A percentile compares a stretch with the other conserved stretches of the same genome.
These are phyloP conservation scores for Coemansia sp. DNA, from an alignment of 192 early-diverging fungal species.

Conservation along the genomic window DNA sequence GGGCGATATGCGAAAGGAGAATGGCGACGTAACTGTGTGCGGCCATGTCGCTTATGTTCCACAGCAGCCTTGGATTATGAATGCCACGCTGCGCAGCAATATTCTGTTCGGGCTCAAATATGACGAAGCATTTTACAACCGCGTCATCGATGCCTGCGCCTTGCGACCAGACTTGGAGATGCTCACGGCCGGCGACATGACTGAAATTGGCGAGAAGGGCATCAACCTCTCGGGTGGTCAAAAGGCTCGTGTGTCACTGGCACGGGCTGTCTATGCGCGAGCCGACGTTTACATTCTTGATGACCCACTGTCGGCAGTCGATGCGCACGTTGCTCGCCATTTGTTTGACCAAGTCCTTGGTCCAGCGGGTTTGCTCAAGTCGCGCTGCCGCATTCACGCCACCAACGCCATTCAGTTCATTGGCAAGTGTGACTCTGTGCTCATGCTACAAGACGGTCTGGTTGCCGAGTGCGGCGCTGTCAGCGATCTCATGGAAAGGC, in stretches of 20 bases:
- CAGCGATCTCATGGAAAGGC: constrained; percentile 61
- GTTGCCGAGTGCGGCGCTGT: constrained; percentile 71
- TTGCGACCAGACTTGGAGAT: constrained; percentile 83
- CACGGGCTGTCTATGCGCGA: constrained; percentile 84
- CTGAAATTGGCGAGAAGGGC: constrained; percentile 91
- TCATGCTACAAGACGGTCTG: constrained; percentile 74
- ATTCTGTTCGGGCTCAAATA: constrained; percentile 84
- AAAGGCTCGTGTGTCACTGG: constrained; percentile 63
- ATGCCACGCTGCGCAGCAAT: constrained; percentile 89
- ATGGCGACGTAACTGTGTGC: constrained; percentile 65
- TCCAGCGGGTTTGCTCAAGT: constrained; percentile 75
- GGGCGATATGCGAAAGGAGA: constrained; percentile 81
- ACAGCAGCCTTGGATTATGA: constrained; percentile 92
- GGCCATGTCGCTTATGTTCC: constrained; percentile 64
- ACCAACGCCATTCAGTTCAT: constrained; percentile 83
- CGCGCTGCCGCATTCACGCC: constrained; percentile 79
- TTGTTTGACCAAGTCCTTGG: constrained; percentile 91
- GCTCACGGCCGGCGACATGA: constrained; percentile 84
- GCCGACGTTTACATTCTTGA: constrained; percentile 88
- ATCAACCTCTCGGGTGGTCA: constrained; percentile 94
- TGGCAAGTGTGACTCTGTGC: constrained; percentile 61
- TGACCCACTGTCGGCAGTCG: constrained; percentile 61
- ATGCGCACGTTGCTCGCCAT: constrained; percentile 73
- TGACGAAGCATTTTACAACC: constrained; percentile 75
- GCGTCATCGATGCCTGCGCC: constrained; percentile 78